Conservation (phyloP, 345 rosid species). For the Brassica nigra region DNA sequence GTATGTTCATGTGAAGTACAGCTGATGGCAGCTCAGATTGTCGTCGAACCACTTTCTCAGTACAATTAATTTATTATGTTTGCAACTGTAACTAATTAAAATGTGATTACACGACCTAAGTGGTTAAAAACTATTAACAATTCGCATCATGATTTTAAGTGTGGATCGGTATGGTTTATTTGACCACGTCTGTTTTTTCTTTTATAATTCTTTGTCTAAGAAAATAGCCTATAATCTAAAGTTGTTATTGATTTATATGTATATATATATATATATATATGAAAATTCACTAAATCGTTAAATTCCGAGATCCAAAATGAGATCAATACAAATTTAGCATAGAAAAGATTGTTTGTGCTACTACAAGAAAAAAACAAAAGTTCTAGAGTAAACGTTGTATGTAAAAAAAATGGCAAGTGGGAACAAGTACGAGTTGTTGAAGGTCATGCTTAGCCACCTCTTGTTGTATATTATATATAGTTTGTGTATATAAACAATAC, state of each 20-base stretch:
- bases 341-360: background rate
- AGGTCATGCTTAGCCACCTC: conserved; percentile 19
- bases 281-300: background rate
- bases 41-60: background rate
- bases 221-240: background rate
- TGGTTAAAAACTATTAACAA: background rate
- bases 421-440: conserved; percentile 24
- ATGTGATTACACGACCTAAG: background rate
- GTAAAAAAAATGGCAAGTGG: conserved; percentile 15
- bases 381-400: background rate
- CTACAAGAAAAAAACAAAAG: background rate
- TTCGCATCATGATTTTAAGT: background rate
- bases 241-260: background rate
- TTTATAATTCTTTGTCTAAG: too few species aligned
- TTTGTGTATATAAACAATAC: background rate
- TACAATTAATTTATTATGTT: background rate
- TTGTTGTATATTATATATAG: background rate
- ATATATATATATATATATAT: too few species aligned
- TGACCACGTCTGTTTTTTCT: background rate
- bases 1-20: background rate
- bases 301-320: background rate
- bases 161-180: background rate
- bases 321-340: background rate
- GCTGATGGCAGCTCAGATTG: background rate
- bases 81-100: background rate